phyloP scores from a whole-genome alignment of 371 early-diverging fungal genomes.

The Actinomucor elegans region DNA sequence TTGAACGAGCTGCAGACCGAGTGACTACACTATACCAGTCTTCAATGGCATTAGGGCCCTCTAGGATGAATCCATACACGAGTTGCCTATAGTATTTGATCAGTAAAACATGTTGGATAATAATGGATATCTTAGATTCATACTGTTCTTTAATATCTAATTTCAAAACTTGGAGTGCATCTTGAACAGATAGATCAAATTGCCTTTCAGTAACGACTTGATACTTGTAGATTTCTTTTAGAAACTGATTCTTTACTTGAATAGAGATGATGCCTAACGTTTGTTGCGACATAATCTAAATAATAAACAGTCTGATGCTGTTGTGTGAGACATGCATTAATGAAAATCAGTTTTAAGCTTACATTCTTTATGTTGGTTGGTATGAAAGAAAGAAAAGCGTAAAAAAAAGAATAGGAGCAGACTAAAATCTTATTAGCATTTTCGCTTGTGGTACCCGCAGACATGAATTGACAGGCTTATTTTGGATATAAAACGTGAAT shows the following conservation, averaged over 20 bases:
- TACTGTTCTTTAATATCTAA: background rate
- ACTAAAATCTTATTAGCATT: too few relatives aligned
- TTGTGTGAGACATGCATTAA: constrained; percentile 5
- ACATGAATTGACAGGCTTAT: background rate
- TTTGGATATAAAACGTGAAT: constrained; percentile 2
- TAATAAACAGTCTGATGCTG: background rate
- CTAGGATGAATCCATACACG: constrained; percentile 29
- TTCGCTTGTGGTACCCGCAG: too few relatives aligned
- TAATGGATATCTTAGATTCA: too few relatives aligned
- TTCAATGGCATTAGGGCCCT: constrained; percentile 29
- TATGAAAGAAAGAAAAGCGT: background rate
- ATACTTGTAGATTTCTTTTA: background rate
- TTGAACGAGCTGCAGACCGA: constrained; percentile 4
- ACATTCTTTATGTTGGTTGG: background rate
- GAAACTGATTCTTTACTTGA: background rate
- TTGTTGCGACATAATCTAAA: constrained; percentile 1
- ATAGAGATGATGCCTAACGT: constrained; percentile 2
- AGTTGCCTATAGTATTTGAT: constrained; percentile 13
- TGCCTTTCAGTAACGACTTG: background rate
- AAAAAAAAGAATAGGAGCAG: background rate
- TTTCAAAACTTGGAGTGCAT: background rate
- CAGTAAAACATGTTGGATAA: too few relatives aligned
- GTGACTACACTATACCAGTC: constrained; percentile 21
- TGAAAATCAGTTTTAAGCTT: constrained; percentile 1
- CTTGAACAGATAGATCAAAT: background rate